phyloP scores from a whole-genome alignment of 2,329 filamentous ascomycete genomes.

The Scytalidium sp. region DNA sequence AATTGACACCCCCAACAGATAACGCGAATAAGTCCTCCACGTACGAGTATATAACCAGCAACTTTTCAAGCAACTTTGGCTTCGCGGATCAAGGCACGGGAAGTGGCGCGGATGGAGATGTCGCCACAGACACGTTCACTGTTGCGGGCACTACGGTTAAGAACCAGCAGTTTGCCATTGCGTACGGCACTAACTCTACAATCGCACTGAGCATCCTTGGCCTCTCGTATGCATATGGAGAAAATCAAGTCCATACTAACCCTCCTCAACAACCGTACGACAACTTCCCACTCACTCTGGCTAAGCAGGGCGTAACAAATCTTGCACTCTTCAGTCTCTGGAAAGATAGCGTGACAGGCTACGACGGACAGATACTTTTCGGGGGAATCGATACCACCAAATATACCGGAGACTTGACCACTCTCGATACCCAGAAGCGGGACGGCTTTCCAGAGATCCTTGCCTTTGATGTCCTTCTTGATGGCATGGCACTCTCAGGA shows the following conservation, averaged over 20 bases:
- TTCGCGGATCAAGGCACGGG: conserved; percentile 36
- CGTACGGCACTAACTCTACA: conserved; percentile 38
- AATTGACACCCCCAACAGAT: conserved; percentile 25
- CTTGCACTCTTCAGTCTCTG: conserved; percentile 13
- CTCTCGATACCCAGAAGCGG: conserved; percentile 51
- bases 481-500: conserved; percentile 34
- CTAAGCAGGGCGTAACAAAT: conserved; percentile 32
- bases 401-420: conserved; percentile 61
- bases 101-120: conserved; percentile 45
- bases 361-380: conserved; percentile 65
- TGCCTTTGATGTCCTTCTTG: conserved; percentile 37
- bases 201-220: conserved; percentile 51
- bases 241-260: neutral
- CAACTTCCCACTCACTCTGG: conserved; percentile 17
- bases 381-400: conserved; percentile 76
- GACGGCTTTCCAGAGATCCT: conserved; percentile 40
- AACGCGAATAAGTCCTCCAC: conserved; percentile 12
- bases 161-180: conserved; percentile 53
- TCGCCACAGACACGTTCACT: conserved; percentile 48
- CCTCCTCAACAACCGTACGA: neutral
- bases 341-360: conserved; percentile 6
- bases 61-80: conserved; percentile 38
- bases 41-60: conserved; percentile 11
- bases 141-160: conserved; percentile 43
- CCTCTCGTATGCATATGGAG: conserved; percentile 33